Conservation (phyloP, 2,329 filamentous ascomycete genomes). For the Epichloe aotearoae region DNA sequence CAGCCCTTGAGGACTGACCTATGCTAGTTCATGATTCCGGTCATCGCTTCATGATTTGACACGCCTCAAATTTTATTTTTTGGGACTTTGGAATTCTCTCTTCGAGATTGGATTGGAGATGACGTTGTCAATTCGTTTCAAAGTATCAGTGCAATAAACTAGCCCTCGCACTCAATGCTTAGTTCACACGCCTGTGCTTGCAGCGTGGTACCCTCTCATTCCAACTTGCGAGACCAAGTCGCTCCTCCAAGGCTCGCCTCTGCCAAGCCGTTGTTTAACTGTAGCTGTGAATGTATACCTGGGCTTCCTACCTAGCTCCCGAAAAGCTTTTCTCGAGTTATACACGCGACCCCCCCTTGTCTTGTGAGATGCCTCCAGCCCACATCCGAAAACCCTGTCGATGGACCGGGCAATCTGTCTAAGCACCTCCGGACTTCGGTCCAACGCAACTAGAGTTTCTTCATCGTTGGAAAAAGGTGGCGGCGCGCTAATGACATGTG, state of each 20-base stretch:
- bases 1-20: not conserved
- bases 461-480: slow-evolving; percentile 23
- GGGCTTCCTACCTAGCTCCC: not conserved
- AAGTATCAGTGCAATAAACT: too few relatives aligned
- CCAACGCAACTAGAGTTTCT: slow-evolving; percentile 20
- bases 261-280: slow-evolving; percentile 20
- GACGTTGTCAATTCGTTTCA: too few relatives aligned
- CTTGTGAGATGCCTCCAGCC: slow-evolving; percentile 25
- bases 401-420: slow-evolving; percentile 13
- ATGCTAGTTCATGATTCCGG: too few relatives aligned
- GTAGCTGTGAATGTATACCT: slow-evolving; percentile 25
- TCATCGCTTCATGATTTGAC: not conserved
- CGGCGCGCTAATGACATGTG: slow-evolving; percentile 30
- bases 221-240: slow-evolving; percentile 26
- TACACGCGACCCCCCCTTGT: slow-evolving; percentile 24
- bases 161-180: slow-evolving; percentile 11
- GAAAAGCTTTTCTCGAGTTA: slow-evolving; percentile 26
- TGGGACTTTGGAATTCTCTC: too few relatives aligned
- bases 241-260: slow-evolving; percentile 26
- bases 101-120: too few relatives aligned
- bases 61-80: not conserved
- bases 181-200: slow-evolving; percentile 30
- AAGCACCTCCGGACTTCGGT: slow-evolving; percentile 20
- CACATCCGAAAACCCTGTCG: slow-evolving; percentile 17
- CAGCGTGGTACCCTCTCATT: slow-evolving; percentile 30